Percentiles rank a stretch among this genome's conserved stretches.
Conservation (phyloP, 306 rosid species). For the Clitoria ternatea region DNA sequence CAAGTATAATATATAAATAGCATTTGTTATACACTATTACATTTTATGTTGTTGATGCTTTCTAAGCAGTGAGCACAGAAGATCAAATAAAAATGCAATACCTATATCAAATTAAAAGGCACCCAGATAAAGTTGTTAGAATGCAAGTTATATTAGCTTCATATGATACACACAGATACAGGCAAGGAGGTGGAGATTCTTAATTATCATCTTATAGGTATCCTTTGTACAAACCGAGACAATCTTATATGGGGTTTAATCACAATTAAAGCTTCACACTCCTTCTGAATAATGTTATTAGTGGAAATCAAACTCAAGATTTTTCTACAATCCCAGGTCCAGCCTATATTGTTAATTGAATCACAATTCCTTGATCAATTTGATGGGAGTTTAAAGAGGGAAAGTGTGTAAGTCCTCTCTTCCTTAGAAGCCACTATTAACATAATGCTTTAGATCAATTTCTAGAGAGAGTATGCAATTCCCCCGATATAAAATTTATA, state of each 20-base stretch:
- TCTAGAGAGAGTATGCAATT: background rate
- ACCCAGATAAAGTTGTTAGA: background rate
- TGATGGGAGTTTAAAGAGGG: background rate
- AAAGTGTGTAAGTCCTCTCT: background rate
- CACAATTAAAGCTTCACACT: too few relatives aligned
- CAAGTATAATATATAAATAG: background rate
- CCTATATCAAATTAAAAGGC: background rate
- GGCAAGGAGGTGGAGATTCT: background rate
- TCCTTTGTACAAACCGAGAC: too few relatives aligned
- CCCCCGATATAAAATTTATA: too few relatives aligned
- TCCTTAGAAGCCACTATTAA: background rate
- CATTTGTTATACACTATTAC: background rate
- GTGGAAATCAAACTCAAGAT: too few relatives aligned
- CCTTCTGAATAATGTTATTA: too few relatives aligned
- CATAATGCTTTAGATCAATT: background rate
- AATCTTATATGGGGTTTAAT: too few relatives aligned
- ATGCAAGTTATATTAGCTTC: background rate
- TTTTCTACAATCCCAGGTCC: too few relatives aligned
- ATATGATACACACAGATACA: too few relatives aligned
- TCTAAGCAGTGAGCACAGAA: background rate
- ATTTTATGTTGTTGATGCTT: background rate
- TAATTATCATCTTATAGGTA: background rate
- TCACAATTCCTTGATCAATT: too few relatives aligned
- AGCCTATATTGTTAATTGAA: too few relatives aligned
- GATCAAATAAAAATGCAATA: background rate